Percentiles rank a stretch among this genome's conserved stretches.
These are phyloP conservation scores for Kondoa subrosea DNA, from an alignment of 768 basidiomycete genomes.

Conservation along the genomic window DNA sequence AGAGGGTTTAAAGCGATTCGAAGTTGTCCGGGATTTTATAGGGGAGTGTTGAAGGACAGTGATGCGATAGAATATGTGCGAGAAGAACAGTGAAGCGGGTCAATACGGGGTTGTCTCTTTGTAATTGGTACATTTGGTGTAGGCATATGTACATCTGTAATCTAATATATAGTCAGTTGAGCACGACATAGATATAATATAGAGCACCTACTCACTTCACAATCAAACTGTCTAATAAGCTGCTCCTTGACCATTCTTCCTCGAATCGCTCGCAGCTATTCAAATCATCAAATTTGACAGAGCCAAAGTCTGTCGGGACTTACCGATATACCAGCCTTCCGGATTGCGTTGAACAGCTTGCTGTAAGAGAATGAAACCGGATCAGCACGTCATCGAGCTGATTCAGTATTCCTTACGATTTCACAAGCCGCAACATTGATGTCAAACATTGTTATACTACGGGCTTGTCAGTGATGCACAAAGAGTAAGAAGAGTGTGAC, in stretches of 20 bases:
- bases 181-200: background rate
- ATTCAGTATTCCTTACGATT: slow-evolving; percentile 41
- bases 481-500: slow-evolving; percentile 16
- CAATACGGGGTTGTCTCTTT: background rate
- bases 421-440: background rate
- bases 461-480: background rate
- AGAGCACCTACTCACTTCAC: background rate
- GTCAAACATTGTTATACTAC: slow-evolving; percentile 14
- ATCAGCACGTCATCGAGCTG: slow-evolving; percentile 54
- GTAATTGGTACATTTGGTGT: background rate
- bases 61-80: background rate
- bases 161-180: background rate
- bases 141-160: background rate
- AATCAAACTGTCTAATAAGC: slow-evolving; percentile 65
- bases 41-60: background rate
- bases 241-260: slow-evolving; percentile 81
- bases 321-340: slow-evolving; percentile 17
- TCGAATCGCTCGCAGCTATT: slow-evolving; percentile 75
- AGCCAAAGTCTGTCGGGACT: slow-evolving; percentile 32
- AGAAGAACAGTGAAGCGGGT: background rate
- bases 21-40: background rate
- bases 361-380: slow-evolving; percentile 29
- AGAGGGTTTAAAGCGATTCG: background rate
- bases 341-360: slow-evolving; percentile 12
- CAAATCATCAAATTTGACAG: slow-evolving; percentile 40